Percentiles rank a stretch among this genome's conserved stretches.
Conservation (phyloP, 371 early-diverging fungal genomes). For the Mortierella sp. region DNA sequence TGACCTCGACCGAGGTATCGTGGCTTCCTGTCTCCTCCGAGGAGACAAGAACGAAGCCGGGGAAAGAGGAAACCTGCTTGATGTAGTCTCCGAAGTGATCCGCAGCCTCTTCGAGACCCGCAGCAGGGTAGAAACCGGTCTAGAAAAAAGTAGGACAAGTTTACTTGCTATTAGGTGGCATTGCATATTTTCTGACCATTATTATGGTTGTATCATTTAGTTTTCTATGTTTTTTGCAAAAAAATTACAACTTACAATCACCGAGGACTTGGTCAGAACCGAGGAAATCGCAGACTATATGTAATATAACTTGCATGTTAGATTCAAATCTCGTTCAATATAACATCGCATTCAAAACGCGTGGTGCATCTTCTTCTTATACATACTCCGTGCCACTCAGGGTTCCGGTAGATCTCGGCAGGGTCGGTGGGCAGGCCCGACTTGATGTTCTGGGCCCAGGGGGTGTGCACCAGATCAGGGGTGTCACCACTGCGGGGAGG, state of each 20-base stretch:
- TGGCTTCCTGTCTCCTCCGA: neutral
- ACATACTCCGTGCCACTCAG: conserved; percentile 13
- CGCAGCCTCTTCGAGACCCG: neutral
- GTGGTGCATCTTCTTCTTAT: neutral
- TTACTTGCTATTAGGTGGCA: no score
- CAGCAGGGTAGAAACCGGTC: neutral
- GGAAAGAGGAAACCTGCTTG: neutral
- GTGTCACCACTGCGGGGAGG: neutral
- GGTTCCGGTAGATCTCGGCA: conserved; percentile 10
- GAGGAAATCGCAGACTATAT: no score
- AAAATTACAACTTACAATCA: no score
- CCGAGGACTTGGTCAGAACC: no score
- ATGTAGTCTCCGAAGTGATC: neutral
- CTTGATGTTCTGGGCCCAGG: conserved; percentile 13
- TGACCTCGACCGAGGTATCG: neutral
- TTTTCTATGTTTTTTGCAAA: no score
- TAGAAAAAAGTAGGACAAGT: no score
- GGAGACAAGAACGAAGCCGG: neutral
- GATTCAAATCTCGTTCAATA: no score
- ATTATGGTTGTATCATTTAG: no score
- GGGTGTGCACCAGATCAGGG: conserved; percentile 8
- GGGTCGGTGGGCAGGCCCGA: conserved; percentile 3
- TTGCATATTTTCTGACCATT: no score
- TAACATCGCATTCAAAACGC: no score
- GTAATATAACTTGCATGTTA: no score